Base-by-base conservation (phyloP, 108 stramenopile genomes). In the Pseudonitzschia multistriata region DNA sequence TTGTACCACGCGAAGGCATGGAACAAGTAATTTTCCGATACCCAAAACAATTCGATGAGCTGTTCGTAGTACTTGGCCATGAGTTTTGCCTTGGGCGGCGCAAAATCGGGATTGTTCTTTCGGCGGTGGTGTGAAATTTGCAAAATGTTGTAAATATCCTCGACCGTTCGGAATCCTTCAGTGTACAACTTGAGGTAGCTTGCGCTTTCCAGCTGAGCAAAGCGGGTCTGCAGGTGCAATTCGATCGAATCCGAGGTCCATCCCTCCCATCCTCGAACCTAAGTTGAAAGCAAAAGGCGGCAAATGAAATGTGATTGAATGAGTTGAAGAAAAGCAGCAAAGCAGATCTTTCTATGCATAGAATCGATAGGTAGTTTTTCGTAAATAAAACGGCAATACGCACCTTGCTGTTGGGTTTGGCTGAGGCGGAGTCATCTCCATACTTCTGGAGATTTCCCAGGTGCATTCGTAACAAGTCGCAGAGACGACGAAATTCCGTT, bases 31-130 rank as follows among this genome's bases (percentile, higher is more conserved):
- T 98, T 97, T 70, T 97, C 96, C 31, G 89, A 84, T 2, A 98
- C 97, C 97, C 97, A 97, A 74, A 99, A 99, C 66, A 99, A 84
- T 39, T 86, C 86, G 24, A 91, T 97, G 62, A 99, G 88, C 66
- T 97, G 95, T 69, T 97, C 96, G 81, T 98, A 99, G 81, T 98
- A 99, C 49, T 90, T 83, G 5, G 97, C 97, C 95, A 97, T 93
- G 59, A 96, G 84, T 74, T 94, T 94, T 71, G 96, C 87, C 71
- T 97, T 96, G 48, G 97, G 96, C n/a, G 89, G 80, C 40, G 91
- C 78, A 15, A 80, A 62, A 19, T 81, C 79, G 6, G 85, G 81
- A 28, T 83, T 79, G 8, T 67, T 67, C 78, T 90, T 93, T 45
- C 88, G 77, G 61, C 91, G 83, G 4, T 84, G 79, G 50, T 92